A percentile compares a stretch with the other conserved stretches of the same genome.
phyloP scores from a whole-genome alignment of 768 basidiomycete genomes.

The Clavulina sp. region DNA sequence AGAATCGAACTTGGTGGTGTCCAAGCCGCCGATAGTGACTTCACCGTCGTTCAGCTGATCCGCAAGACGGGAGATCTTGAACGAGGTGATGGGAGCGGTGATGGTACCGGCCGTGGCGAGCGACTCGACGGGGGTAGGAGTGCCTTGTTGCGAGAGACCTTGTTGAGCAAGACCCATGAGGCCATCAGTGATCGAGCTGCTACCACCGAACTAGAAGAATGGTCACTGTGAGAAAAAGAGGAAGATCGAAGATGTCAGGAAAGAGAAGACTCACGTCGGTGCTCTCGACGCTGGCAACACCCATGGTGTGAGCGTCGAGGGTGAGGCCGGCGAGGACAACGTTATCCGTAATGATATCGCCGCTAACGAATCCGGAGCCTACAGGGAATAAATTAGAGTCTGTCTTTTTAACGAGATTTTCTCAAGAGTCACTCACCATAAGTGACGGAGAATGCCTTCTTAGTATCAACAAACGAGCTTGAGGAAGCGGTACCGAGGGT shows the following conservation, averaged over 20 bases:
- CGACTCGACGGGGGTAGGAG: conserved; percentile 53
- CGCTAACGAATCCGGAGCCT: conserved; percentile 39
- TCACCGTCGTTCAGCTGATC: conserved; percentile 60
- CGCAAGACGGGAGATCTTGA: conserved; percentile 58
- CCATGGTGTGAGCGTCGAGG: conserved; percentile 45
- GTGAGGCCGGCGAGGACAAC: conserved; percentile 44
- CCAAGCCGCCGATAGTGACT: conserved; percentile 66
- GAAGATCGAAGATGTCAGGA: background rate
- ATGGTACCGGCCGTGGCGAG: conserved; percentile 42
- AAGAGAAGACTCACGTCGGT: conserved; percentile 19
- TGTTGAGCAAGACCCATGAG: conserved; percentile 65
- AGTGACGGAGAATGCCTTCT: conserved; percentile 36
- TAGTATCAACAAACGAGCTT: conserved; percentile 39
- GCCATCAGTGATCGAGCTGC: conserved; percentile 18
- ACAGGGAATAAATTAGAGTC: conserved; percentile 13
- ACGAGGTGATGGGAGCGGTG: conserved; percentile 48
- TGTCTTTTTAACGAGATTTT: too few relatives aligned
- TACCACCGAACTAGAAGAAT: conserved; percentile 13
- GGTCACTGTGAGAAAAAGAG: conserved; percentile 6
- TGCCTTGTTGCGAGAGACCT: conserved; percentile 43
- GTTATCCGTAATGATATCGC: conserved; percentile 44
- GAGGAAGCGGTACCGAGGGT: conserved; percentile 48
- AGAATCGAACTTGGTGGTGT: conserved; percentile 53
- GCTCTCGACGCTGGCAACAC: conserved; percentile 42
- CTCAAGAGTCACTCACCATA: conserved; percentile 31